phyloP scores from a whole-genome alignment of 139 green algal genomes.

The Chlorella sp. region DNA sequence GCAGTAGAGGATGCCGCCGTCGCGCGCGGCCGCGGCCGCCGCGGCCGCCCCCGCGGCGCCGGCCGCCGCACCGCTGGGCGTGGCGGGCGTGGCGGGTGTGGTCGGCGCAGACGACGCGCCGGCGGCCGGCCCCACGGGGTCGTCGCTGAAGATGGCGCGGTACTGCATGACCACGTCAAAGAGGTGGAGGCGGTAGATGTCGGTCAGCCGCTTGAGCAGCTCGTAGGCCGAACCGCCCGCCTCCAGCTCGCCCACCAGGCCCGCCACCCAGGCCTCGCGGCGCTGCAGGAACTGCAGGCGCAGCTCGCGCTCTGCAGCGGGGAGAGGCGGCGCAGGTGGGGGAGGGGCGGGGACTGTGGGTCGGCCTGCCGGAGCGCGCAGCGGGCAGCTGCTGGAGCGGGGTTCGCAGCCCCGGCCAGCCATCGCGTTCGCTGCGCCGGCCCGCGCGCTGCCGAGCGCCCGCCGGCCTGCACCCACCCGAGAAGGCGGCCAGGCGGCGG shows the following conservation, averaged over 20 bases:
- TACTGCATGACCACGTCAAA: constrained; percentile 99
- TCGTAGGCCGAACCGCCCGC: constrained; percentile 70
- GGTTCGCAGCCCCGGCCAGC: too few species aligned
- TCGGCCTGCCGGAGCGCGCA: too few species aligned
- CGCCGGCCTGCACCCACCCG: constrained; percentile 13
- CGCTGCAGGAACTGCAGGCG: constrained; percentile 84
- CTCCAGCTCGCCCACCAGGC: constrained; percentile 83
- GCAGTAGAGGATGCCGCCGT: constrained; percentile 68
- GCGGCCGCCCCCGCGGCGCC: neutral
- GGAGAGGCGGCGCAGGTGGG: neutral
- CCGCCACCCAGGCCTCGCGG: constrained; percentile 71
- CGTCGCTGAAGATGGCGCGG: constrained; percentile 94
- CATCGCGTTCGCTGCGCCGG: neutral
- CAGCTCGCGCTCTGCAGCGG: constrained; percentile 62
- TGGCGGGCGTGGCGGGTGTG: neutral
- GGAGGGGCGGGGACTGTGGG: too few species aligned
- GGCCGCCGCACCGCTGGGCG: neutral
- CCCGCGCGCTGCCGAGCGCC: neutral
- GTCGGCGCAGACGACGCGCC: neutral
- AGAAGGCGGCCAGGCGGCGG: constrained; percentile 82
- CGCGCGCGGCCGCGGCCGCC: constrained; percentile 3
- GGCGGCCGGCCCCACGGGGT: neutral
- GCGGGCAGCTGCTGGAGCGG: too few species aligned
- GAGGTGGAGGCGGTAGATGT: constrained; percentile 95
- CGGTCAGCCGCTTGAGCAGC: constrained; percentile 91